These are phyloP conservation scores for Trypanosoma avium DNA, from an alignment of 208 protist genomes.

Conservation along the genomic window DNA sequence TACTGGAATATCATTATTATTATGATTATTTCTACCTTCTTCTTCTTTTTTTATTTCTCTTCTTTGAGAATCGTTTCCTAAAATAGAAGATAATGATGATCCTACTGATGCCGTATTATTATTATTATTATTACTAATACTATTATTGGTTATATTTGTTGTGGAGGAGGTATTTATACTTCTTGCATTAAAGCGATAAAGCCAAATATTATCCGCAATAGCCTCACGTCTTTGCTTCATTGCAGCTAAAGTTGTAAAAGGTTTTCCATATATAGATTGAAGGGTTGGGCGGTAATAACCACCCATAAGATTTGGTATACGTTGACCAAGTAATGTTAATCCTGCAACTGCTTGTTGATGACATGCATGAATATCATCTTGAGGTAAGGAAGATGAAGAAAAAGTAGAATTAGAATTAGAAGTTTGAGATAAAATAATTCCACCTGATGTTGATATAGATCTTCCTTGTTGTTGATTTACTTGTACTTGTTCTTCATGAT, in stretches of 20 bases:
- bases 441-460: too few species aligned
- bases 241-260: constrained; percentile 1
- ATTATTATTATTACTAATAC: too few species aligned
- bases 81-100: background rate
- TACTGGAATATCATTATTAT: background rate
- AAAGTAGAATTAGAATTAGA: background rate
- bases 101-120: too few species aligned
- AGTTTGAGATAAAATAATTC: too few species aligned
- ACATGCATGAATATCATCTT: background rate
- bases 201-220: constrained; percentile 6
- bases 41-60: background rate
- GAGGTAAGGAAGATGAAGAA: background rate
- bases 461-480: background rate
- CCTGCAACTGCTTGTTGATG: constrained; percentile 12
- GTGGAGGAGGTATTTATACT: background rate
- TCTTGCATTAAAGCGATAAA: constrained; percentile 3
- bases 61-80: background rate
- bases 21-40: background rate
- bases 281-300: constrained; percentile 18
- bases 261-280: constrained; percentile 15
- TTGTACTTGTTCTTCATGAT: background rate
- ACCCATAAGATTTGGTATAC: constrained; percentile 16
- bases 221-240: constrained; percentile 2
- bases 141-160: background rate
- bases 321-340: constrained; percentile 14